Evolutionary conservation across 2,329 filamentous ascomycete genomes (phyloP).

Genomic region (Pseudogymnoascus sp.): DNA sequence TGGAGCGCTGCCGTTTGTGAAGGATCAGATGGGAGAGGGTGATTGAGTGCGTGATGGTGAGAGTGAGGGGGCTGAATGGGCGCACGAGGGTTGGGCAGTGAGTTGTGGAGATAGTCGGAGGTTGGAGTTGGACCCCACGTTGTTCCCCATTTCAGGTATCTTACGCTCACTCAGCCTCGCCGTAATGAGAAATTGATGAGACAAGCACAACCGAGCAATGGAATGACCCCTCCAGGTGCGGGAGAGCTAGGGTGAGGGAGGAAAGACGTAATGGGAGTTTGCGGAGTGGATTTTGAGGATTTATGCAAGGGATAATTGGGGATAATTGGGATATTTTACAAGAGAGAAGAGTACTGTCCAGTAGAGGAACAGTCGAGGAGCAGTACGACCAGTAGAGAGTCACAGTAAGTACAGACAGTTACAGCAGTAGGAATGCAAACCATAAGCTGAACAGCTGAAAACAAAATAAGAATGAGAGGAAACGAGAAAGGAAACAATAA

Average conservation of each 20-base stretch:
- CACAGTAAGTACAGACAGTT: not conserved
- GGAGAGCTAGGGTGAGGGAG: not conserved
- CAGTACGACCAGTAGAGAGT: too few relatives aligned
- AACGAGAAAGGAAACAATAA: not conserved
- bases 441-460: not conserved
- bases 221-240: not conserved
- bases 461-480: not conserved
- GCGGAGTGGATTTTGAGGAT: not conserved
- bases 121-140: slow-evolving; percentile 1
- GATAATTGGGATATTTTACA: not conserved
- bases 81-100: not conserved
- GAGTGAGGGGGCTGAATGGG: not conserved
- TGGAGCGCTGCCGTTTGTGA: not conserved
- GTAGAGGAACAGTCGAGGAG: too few relatives aligned
- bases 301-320: not conserved
- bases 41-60: not conserved
- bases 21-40: not conserved
- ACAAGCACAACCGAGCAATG: not conserved
- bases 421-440: not conserved
- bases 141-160: not conserved
- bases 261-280: not conserved
- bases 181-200: not conserved
- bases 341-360: too few relatives aligned
- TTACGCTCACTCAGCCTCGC: not conserved
- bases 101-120: not conserved